Evolutionary conservation across 495 filamentous ascomycete genomes (phyloP).

Genomic region (Rhypophila decipiens): DNA sequence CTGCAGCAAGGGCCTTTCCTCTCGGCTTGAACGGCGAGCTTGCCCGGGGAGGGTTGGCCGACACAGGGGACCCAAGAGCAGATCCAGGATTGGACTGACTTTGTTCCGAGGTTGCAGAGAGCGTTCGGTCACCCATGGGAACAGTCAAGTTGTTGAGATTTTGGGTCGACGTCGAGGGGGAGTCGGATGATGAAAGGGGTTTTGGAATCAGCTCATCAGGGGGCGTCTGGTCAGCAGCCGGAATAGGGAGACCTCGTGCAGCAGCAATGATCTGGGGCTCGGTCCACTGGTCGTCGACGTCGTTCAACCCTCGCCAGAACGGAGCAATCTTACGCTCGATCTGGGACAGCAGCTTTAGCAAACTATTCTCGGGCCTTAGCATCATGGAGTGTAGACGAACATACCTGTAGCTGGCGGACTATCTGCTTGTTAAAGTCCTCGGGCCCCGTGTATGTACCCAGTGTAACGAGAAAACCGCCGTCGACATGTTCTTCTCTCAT

Average conservation of each 20-base stretch:
- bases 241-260: slow-evolving; percentile 77
- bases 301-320: slow-evolving; percentile 90
- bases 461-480: slow-evolving; percentile 89
- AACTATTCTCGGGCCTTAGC: neutral
- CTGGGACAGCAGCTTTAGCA: slow-evolving; percentile 36
- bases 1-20: slow-evolving; percentile 73
- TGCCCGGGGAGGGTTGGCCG: slow-evolving; percentile 25
- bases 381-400: slow-evolving; percentile 7
- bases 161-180: slow-evolving; percentile 20
- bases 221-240: slow-evolving; percentile 74
- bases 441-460: slow-evolving; percentile 83
- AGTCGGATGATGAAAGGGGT: slow-evolving; percentile 35
- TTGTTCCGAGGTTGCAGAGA: slow-evolving; percentile 67
- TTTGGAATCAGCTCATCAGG: slow-evolving; percentile 54
- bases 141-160: slow-evolving; percentile 65
- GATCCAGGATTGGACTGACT: slow-evolving; percentile 42
- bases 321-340: slow-evolving; percentile 89
- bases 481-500: slow-evolving; percentile 91
- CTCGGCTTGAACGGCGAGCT: slow-evolving; percentile 52
- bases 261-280: slow-evolving; percentile 91
- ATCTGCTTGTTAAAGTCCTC: slow-evolving; percentile 91
- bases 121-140: slow-evolving; percentile 66
- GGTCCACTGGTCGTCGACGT: slow-evolving; percentile 82
- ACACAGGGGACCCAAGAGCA: slow-evolving; percentile 53
- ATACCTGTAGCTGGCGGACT: slow-evolving; percentile 88